Percentiles rank a stretch among this genome's conserved stretches.
These are phyloP conservation scores for Chalaropsis ovoidea DNA, from an alignment of 2,329 filamentous ascomycete genomes.

Conservation along the genomic window DNA sequence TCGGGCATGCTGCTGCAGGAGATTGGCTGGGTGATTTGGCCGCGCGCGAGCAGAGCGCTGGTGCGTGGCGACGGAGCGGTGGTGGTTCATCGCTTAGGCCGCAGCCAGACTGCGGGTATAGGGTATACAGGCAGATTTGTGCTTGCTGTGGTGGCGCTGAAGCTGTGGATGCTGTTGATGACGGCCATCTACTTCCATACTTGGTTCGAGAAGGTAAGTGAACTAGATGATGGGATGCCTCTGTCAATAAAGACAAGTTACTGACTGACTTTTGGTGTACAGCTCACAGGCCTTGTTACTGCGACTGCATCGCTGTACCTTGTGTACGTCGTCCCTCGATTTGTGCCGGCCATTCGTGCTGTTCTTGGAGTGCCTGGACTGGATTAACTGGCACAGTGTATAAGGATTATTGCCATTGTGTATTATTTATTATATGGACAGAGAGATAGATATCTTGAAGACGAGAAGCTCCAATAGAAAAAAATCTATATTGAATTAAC, in stretches of 20 bases:
- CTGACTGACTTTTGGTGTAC: slow-evolving; percentile 27
- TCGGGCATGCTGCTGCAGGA: slow-evolving; percentile 76
- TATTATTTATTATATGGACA: too few species aligned
- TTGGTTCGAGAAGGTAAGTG: slow-evolving; percentile 87
- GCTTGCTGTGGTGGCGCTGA: slow-evolving; percentile 55
- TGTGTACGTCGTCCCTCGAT: slow-evolving; percentile 45
- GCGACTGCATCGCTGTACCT: slow-evolving; percentile 40
- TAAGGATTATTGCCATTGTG: too few species aligned
- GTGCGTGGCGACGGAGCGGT: slow-evolving; percentile 56
- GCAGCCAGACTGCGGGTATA: slow-evolving; percentile 33
- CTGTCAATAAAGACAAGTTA: not conserved
- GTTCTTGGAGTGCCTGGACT: slow-evolving; percentile 45
- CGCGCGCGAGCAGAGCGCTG: slow-evolving; percentile 56
- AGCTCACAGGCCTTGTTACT: slow-evolving; percentile 47
- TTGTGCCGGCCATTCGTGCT: slow-evolving; percentile 39
- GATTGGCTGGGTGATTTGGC: slow-evolving; percentile 49
- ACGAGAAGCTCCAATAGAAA: too few species aligned
- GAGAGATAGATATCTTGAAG: too few species aligned
- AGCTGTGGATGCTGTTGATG: slow-evolving; percentile 96
- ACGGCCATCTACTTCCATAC: slow-evolving; percentile 98
- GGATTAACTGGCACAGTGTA: too few species aligned
- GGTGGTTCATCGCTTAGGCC: slow-evolving; percentile 40
- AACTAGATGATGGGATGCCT: not conserved
- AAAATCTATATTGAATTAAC: too few species aligned
- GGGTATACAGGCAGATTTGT: slow-evolving; percentile 46